These are phyloP conservation scores for Tylopilus balloui DNA, from an alignment of 768 basidiomycete species.

Conservation along the genomic window DNA sequence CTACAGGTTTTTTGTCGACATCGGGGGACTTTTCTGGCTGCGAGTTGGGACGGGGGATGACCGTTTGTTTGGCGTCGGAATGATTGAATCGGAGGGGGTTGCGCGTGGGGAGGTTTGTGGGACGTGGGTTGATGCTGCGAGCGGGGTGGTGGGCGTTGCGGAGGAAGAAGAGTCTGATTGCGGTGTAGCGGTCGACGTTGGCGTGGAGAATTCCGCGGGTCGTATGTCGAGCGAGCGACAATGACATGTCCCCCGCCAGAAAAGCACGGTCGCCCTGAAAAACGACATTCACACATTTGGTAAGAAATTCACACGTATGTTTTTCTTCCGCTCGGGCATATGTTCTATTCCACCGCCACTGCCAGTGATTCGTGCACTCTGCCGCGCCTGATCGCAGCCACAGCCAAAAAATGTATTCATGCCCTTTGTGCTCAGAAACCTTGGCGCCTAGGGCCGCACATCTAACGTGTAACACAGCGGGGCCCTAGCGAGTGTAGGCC, in stretches of 20 bases:
- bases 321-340: too few species aligned
- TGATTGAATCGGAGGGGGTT: conserved; percentile 13
- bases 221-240: conserved; percentile 22
- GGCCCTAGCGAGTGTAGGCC: too few species aligned
- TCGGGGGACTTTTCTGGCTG: conserved; percentile 10
- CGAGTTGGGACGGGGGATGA: neutral
- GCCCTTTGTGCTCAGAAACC: too few species aligned
- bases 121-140: neutral
- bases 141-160: neutral
- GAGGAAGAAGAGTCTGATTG: conserved; percentile 57
- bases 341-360: too few species aligned
- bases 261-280: neutral
- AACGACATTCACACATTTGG: conserved; percentile 1
- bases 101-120: neutral
- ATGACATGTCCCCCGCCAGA: neutral
- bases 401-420: too few species aligned
- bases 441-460: too few species aligned
- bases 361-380: too few species aligned
- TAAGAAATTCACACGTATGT: neutral
- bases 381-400: neutral
- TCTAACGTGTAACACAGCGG: too few species aligned
- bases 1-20: conserved; percentile 7
- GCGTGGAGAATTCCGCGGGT: conserved; percentile 24
- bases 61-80: conserved; percentile 10
- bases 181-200: conserved; percentile 51